Base-by-base conservation (phyloP, 345 rosid genomes). In the Salix viminalis region DNA sequence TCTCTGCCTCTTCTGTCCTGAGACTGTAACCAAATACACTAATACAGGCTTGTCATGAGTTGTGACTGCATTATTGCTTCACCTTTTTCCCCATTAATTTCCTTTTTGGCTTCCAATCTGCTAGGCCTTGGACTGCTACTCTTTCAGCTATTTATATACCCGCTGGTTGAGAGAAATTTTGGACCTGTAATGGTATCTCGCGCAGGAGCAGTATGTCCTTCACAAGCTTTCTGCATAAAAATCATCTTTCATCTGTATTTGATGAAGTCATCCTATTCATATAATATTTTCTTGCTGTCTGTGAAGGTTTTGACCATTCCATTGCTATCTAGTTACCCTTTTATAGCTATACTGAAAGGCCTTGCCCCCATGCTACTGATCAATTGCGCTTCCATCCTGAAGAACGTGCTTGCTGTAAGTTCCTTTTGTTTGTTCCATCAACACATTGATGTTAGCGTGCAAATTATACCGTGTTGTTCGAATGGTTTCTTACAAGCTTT, bases 341-440 rank as follows among this genome's bases (percentile, higher is more conserved):
- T 80, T 60, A 69, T 88, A 65, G 83, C 89, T n/a, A 39, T 42
- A 79, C 83, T 86, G 23, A 58, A 68, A 7, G 89, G 91, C 21
- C 18, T 83, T 39, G 36, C 67, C 70, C 86, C 80, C 71, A 74
- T 77, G 2, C 65, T 88, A 4, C 39, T 81, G 87, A 69, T 88
- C 50, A 80, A 80, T 70, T 72, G 73, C 26, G 89, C 86, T 72
- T 88, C 89, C 34, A 32, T 86, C 9, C 44, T 83, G 70, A 88
- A 86, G 88, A 86, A 83, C 72, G 86, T 86, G 32, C 82, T 88
- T 34, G 78, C 75, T 39, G 89, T 88, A 78, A 86, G 91, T 81
- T 34, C 73, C 15, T 52, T 26, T 19, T 54, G 16, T 13, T 34
- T 56, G 41, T 66, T 54, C 23, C 16, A 13, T 26, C 12, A n/a